Conservation (phyloP, 2,329 filamentous ascomycete species). For the Fusarium sp. region DNA sequence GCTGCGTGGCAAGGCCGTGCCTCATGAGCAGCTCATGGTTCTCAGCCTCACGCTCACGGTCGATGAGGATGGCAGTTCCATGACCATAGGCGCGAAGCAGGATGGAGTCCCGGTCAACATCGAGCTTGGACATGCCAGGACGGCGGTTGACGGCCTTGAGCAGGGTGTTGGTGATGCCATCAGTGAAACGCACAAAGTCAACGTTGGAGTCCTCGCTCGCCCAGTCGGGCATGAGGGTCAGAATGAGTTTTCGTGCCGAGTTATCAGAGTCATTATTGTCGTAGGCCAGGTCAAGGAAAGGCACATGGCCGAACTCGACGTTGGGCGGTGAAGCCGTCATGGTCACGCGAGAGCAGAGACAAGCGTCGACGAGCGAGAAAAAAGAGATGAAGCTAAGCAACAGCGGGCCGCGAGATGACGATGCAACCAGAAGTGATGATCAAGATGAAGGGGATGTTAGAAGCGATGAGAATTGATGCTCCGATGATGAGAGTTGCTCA, state of each 20-base stretch:
- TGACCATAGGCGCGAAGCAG: conserved; percentile 93
- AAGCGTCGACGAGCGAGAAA: conserved; percentile 16
- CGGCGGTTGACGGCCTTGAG: conserved; percentile 77
- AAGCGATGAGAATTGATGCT: conserved; percentile 3
- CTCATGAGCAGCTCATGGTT: conserved; percentile 88
- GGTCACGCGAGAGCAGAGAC: conserved; percentile 29
- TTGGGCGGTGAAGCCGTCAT: conserved; percentile 49
- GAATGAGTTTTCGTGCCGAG: conserved; percentile 80
- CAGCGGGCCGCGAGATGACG: conserved; percentile 11
- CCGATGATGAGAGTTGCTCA: conserved; percentile 11
- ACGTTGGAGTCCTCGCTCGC: conserved; percentile 73
- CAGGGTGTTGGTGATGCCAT: conserved; percentile 96
- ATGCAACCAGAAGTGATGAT: conserved; percentile 5
- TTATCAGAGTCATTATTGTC: conserved; percentile 76
- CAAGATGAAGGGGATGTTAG: not conserved
- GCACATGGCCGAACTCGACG: conserved; percentile 56
- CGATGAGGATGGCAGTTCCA: conserved; percentile 93
- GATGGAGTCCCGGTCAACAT: conserved; percentile 83
- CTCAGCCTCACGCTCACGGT: conserved; percentile 82
- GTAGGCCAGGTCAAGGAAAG: conserved; percentile 78
- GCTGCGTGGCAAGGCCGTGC: conserved; percentile 80
- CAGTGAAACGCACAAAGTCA: conserved; percentile 90
- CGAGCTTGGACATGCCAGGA: conserved; percentile 69
- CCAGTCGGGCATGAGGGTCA: conserved; percentile 86
- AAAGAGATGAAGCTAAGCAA: conserved; percentile 14